phyloP scores from a whole-genome alignment of 2,329 filamentous ascomycete species.

The Colletotrichum sp. region DNA sequence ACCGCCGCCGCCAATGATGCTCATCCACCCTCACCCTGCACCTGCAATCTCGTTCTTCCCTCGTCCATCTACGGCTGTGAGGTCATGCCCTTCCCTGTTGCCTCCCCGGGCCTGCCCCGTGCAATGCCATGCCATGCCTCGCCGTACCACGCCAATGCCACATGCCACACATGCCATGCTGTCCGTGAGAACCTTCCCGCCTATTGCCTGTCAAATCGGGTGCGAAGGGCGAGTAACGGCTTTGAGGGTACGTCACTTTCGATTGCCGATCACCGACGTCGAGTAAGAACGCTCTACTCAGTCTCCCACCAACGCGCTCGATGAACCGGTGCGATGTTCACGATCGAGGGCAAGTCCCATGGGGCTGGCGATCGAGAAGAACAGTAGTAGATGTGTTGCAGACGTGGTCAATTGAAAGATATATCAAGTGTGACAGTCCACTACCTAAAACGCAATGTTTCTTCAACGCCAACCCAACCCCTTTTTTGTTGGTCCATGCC shows the following conservation, averaged over 20 bases:
- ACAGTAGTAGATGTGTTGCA: neutral
- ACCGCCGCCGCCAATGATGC: neutral
- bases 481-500: neutral
- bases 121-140: neutral
- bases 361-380: conserved; percentile 2
- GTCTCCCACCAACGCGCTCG: neutral
- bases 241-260: neutral
- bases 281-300: neutral
- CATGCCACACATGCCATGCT: neutral
- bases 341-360: neutral
- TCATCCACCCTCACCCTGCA: neutral
- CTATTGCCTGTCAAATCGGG: neutral
- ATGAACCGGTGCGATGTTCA: neutral
- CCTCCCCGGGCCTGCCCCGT: neutral
- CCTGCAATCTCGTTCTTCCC: neutral
- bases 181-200: neutral
- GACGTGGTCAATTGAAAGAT: conserved; percentile 5
- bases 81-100: neutral
- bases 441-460: neutral
- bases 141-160: neutral
- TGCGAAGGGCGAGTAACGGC: neutral
- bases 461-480: neutral
- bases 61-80: neutral
- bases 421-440: conserved; percentile 13
- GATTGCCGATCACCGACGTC: conserved; percentile 6